These are phyloP conservation scores for Chlorella variabilis DNA, from an alignment of 163 green algal genomes.

Conservation along the genomic window DNA sequence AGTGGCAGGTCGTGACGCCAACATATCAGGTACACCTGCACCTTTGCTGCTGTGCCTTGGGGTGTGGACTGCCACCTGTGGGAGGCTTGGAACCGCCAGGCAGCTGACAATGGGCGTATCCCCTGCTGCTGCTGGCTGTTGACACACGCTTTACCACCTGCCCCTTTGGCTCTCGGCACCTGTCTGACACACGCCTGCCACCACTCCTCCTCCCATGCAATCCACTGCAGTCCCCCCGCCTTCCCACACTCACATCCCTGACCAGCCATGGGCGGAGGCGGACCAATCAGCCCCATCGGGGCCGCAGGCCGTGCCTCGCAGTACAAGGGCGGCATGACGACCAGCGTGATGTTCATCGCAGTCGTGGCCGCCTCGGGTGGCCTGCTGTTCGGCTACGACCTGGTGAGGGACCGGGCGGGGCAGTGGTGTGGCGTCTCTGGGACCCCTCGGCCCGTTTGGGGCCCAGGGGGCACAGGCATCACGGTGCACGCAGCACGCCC, in stretches of 20 bases:
- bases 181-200: too few relatives aligned
- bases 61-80: too few relatives aligned
- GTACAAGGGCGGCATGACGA: conserved; percentile 38
- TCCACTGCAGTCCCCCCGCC: background rate
- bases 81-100: too few relatives aligned
- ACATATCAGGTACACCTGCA: conserved; percentile 49
- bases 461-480: too few relatives aligned
- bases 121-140: too few relatives aligned
- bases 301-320: conserved; percentile 12
- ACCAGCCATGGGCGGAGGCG: background rate
- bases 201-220: too few relatives aligned
- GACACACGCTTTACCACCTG: background rate
- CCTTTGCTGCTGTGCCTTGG: too few relatives aligned
- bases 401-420: background rate
- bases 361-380: conserved; percentile 47
- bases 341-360: conserved; percentile 39
- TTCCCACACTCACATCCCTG: background rate
- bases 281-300: background rate
- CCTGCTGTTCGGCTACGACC: conserved; percentile 57
- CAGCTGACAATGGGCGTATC: too few relatives aligned
- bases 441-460: too few relatives aligned
- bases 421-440: too few relatives aligned
- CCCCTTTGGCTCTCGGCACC: too few relatives aligned
- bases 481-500: too few relatives aligned
- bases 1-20: conserved; percentile 54